Evolutionary conservation across 2,329 filamentous ascomycete genomes (phyloP).

Genomic region (Alternaria viburni): DNA sequence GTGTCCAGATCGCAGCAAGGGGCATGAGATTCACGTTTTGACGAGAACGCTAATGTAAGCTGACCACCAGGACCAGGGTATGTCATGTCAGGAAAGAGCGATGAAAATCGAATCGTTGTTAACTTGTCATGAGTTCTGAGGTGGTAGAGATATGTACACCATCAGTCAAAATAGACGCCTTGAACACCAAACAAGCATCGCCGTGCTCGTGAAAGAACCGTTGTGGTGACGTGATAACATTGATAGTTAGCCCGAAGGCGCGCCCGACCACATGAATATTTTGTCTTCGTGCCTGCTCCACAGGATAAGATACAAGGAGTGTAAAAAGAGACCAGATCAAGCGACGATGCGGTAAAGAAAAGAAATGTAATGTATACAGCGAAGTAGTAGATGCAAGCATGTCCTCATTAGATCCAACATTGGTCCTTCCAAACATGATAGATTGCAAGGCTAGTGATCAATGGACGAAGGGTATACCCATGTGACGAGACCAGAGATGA

Average conservation of each 20-base stretch:
- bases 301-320: slow-evolving; percentile 24
- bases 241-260: slow-evolving; percentile 16
- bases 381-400: slow-evolving; percentile 24
- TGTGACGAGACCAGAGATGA: slow-evolving; percentile 8
- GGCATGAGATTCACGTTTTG: background rate
- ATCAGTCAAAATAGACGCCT: background rate
- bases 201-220: slow-evolving; percentile 4
- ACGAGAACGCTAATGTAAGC: background rate
- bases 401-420: slow-evolving; percentile 19
- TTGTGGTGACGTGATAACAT: slow-evolving; percentile 23
- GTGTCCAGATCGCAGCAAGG: background rate
- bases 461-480: slow-evolving; percentile 25
- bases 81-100: background rate
- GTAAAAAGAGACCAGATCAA: slow-evolving; percentile 18
- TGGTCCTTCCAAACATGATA: slow-evolving; percentile 10
- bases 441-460: slow-evolving; percentile 11
- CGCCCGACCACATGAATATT: slow-evolving; percentile 7
- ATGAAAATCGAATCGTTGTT: background rate
- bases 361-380: slow-evolving; percentile 39
- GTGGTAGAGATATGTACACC: background rate
- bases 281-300: slow-evolving; percentile 21
- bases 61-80: background rate
- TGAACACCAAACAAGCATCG: slow-evolving; percentile 10
- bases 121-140: background rate
- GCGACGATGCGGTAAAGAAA: slow-evolving; percentile 23